Conservation (phyloP, 179 eudicot genomes). For the Silene vulgaris region DNA sequence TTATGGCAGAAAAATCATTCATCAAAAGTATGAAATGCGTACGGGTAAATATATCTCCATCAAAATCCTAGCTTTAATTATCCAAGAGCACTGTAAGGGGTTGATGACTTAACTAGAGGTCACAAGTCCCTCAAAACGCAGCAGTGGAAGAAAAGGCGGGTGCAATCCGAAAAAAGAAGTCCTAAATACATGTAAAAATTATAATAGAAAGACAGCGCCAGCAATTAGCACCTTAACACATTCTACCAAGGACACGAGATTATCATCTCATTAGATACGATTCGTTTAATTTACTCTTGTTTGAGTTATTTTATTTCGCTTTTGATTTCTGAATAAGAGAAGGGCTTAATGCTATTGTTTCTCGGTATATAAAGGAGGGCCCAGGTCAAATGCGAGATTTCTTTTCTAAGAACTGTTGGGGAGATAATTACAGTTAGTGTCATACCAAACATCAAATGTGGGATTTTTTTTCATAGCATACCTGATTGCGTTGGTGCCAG, state of each 20-base stretch:
- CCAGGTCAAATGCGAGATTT: background rate
- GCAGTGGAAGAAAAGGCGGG: background rate
- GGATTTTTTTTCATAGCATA: constrained; percentile 24
- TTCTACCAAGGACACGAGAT: background rate
- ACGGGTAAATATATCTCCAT: background rate
- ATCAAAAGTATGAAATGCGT: background rate
- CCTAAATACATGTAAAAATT: no score
- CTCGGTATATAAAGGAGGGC: background rate
- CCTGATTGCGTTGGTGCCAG: constrained; percentile 64
- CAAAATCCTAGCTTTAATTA: constrained; percentile 5
- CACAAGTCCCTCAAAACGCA: background rate
- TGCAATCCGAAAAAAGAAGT: background rate
- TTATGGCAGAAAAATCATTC: background rate
- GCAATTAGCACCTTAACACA: background rate
- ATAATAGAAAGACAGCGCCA: background rate
- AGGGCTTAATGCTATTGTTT: background rate
- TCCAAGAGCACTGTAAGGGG: background rate
- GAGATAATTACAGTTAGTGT: no score
- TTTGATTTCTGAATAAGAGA: background rate
- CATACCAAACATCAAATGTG: background rate
- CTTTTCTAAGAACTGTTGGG: background rate
- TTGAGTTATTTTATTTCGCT: background rate
- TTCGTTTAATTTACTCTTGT: background rate
- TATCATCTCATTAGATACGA: background rate
- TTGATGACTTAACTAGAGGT: background rate